Evolutionary conservation across 768 basidiomycete species (phyloP), one percentile per base, ranked within the genome.

Genomic region (Udeniomyces megalosporus): DNA sequence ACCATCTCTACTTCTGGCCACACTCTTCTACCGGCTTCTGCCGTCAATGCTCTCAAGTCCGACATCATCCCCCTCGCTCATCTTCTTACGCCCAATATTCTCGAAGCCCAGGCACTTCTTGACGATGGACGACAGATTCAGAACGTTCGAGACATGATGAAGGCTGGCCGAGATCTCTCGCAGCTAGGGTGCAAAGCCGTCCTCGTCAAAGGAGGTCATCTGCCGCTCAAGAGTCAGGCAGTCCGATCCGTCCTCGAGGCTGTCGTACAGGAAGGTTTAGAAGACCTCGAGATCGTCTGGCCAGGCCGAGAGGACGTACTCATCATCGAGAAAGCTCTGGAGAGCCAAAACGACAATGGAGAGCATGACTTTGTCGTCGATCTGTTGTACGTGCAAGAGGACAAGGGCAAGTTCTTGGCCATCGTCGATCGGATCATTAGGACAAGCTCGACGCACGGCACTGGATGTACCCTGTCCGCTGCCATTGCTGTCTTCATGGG

Each of bases 1-100:
- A 89, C 84, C 69, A 86, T 93, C 1, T 88, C 88, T 3, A 93
- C 91, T 0, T 88, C 87, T 0, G 89, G 89, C 2, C 86, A 91
- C 69, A 80, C 78, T 7, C 78, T 96, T 1, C 77, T 95, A 10
- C 77, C 83, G 5, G 74, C 79, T 17, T 79, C 81, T 12, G 88
- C 91, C 0, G 69, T 91, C 59, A 71, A 77, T 8, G 76, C 78
- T 2, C 68, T 95, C 64, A 76, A 81, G 7, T 60, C 73, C 0
- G 78, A 82, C n/a, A 73, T 93, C 1, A 79, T 92, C 53, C 88
- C 88, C 0, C 74, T 86, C 20, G 76, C 85, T 0, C 75, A 78
- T 0, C 70, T 91, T 46, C 77, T 96, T 55, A 93, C 91, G 0
- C 92, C 91, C 0, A 95, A 95, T 73, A 84, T 81, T 62, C 73